These are phyloP conservation scores for Podochytrium sp. DNA, from an alignment of 192 early-diverging fungal genomes.

Conservation along the genomic window DNA sequence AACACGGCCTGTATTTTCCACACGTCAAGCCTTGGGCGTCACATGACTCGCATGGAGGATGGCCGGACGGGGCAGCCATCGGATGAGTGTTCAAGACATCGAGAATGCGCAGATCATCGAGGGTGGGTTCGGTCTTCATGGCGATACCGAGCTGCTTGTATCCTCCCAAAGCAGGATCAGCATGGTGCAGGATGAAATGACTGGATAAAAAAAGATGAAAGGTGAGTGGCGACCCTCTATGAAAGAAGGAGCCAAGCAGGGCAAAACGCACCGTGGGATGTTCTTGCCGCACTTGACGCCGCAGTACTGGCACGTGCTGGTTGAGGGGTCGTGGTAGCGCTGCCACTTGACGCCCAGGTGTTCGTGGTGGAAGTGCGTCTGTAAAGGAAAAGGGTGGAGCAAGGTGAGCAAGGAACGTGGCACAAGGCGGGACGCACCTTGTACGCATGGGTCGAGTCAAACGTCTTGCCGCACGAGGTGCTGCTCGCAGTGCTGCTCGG, in stretches of 20 bases:
- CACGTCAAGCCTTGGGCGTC: background rate
- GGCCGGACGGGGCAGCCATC: background rate
- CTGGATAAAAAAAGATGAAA: background rate
- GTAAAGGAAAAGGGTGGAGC: background rate
- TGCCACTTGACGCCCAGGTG: conserved; percentile 3
- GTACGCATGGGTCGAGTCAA: conserved; percentile 6
- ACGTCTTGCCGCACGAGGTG: background rate
- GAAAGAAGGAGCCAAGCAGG: background rate
- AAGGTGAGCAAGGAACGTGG: background rate
- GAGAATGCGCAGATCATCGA: background rate
- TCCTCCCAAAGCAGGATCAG: conserved; percentile 9
- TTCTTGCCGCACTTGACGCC: conserved; percentile 11
- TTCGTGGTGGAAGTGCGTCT: conserved; percentile 18
- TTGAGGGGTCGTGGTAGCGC: background rate
- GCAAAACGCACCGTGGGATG: background rate
- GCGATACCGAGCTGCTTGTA: background rate
- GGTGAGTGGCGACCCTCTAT: background rate
- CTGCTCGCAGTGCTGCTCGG: background rate
- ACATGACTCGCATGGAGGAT: background rate
- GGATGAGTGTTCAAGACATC: background rate
- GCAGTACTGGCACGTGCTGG: conserved; percentile 8
- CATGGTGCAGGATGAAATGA: conserved; percentile 19
- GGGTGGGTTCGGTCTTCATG: background rate
- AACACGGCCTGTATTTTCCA: conserved; percentile 19
- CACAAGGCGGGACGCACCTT: background rate